Evolutionary conservation across 75 land plant genomes (phyloP).

Genomic region (Cunninghamia lanceolata): DNA sequence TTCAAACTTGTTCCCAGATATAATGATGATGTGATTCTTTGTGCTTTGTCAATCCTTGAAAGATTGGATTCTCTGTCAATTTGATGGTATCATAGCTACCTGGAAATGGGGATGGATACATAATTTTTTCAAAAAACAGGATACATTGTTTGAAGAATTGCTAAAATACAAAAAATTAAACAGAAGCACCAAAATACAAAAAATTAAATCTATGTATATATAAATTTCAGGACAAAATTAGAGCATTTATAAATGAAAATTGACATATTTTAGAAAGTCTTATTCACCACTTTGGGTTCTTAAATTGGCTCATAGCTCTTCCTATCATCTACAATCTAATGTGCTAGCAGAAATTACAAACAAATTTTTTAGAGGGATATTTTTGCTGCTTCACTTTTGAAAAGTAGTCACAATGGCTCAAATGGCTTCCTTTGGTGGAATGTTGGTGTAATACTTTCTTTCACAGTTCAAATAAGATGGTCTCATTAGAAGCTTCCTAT

Average conservation of each 20-base stretch:
- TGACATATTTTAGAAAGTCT: neutral
- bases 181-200: neutral
- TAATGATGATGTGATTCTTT: neutral
- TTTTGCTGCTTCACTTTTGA: too few relatives aligned
- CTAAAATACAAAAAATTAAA: neutral
- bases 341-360: too few relatives aligned
- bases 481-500: too few relatives aligned
- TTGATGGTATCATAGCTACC: neutral
- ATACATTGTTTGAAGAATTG: neutral
- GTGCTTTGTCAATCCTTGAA: neutral
- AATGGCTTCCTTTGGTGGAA: too few relatives aligned
- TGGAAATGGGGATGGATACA: neutral
- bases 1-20: neutral
- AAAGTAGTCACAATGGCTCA: too few relatives aligned
- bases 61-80: neutral
- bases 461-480: too few relatives aligned
- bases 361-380: too few relatives aligned
- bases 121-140: neutral
- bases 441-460: too few relatives aligned
- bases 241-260: neutral
- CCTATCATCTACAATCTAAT: too few relatives aligned
- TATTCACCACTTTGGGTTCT: too few relatives aligned
- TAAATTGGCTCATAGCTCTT: too few relatives aligned
- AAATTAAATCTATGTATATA: neutral
- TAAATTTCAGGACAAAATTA: neutral